Evolutionary conservation across 1,284 basidiomycete genomes (phyloP).

Genomic region (Afroboletus lepidellus): DNA sequence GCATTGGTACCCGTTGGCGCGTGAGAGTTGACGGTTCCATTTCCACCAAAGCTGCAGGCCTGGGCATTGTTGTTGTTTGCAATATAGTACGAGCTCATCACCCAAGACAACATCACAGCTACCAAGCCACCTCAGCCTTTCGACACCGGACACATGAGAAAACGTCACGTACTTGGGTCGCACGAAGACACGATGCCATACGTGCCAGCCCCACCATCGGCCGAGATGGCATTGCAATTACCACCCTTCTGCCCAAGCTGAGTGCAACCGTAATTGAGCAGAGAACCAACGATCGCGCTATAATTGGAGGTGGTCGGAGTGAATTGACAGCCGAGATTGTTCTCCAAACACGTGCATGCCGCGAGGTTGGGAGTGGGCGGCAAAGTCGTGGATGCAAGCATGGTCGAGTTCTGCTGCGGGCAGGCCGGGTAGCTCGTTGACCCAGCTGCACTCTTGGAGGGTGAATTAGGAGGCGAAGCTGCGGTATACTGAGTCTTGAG

Average conservation of each 20-base stretch:
- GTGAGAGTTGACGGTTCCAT: conserved; percentile 72
- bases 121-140: conserved; percentile 11
- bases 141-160: conserved; percentile 1
- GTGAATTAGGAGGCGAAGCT: conserved; percentile 63
- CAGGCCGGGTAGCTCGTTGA: conserved; percentile 63
- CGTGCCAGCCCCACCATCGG: conserved; percentile 68
- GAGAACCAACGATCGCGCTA: conserved; percentile 63
- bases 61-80: conserved; percentile 53
- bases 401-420: conserved; percentile 55
- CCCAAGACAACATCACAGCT: conserved; percentile 80
- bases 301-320: conserved; percentile 61
- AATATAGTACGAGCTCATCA: conserved; percentile 81
- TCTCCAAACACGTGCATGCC: conserved; percentile 77
- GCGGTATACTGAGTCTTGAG: conserved; percentile 63
- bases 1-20: conserved; percentile 54
- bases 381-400: conserved; percentile 66
- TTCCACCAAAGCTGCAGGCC: conserved; percentile 78
- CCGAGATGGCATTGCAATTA: conserved; percentile 68
- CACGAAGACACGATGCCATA: conserved; percentile 80
- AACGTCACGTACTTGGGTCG: conserved; percentile 56
- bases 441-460: conserved; percentile 53
- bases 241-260: conserved; percentile 62
- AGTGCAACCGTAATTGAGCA: conserved; percentile 71
- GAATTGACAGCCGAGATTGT: conserved; percentile 70
- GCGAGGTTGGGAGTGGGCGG: conserved; percentile 82